Base-by-base conservation (phyloP, 805 yeast genomes). In the Spathaspora arborariae region DNA sequence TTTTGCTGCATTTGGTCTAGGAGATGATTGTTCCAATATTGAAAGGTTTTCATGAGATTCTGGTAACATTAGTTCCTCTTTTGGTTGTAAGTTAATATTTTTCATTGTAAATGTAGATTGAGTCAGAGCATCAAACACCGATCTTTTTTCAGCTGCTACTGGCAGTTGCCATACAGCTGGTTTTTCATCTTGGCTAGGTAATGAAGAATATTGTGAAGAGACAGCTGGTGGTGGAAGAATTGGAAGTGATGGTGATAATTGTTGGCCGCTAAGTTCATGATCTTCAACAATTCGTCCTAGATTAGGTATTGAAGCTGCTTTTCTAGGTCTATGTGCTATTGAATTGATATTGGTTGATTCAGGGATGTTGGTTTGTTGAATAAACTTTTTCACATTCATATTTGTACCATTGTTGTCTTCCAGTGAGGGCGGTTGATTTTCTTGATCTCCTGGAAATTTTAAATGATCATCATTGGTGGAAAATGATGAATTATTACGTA, bases 11-110 rank as follows among this genome's bases (percentile, higher is more conserved):
- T 15, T 30, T 2, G 10, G 42, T 20, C 16, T 27, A 5, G 44
- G 45, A 9, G 40, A 26, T 26, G 26, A 20, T 39, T 27, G 30
- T 42, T 42, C 39, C 50, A 47, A 15, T 39, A 44, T 13, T 18
- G 42, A 30, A 3, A 40, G 20, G 16, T 40, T 20, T 39, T 41
- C 18, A 44, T 35, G 20, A 13, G 44, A 27, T 20, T 42, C 42
- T 2, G 34, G 42, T 18, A 13, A 20, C 20, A 36, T 22, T 22
- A n/a, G 15, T n/a, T 44, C 45, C 20, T 20, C 26, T 36, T 35
- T 15, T n/a, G 42, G 27, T 33, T 22, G 35, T 30, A 30, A 30
- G 16, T 30, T 30, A 15, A 30, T 30, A 30, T 30, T 16, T 30
- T 30, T 30, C 15, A 30, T 7, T 30, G 35, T 30, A 15, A 30